Base-by-base conservation (phyloP, 805 yeast species). In the Kuraishia piskuri region DNA sequence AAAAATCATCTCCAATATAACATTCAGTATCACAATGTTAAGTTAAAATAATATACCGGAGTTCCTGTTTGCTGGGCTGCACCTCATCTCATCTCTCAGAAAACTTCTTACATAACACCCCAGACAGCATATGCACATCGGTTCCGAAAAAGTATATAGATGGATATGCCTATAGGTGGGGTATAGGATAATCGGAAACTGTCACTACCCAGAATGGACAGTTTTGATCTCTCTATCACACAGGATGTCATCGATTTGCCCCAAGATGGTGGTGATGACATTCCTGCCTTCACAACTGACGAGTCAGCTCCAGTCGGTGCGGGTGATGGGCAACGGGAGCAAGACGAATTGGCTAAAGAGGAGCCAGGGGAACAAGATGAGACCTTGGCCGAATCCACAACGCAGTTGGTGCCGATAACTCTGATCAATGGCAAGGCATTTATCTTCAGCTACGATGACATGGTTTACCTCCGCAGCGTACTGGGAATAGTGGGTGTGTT, bases 401-500 rank as follows among this genome's bases (percentile, higher is more conserved):
- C 22, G 17, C 31, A 22, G 7, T 7, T 48, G 50, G 22, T 48
- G 20, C 50, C 25, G 12, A 48, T 48, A 5, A 19, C 50, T 7
- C 20, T 48, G 50, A 23, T 48, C 8, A 17, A 19, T 14, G 37
- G 23, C 50, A 22, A 48, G 21, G 51, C 45, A 31, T 20, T 49
- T 10, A 26, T 49, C 9, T 49, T 49, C 51, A 49, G 12, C 10
- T 20, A 17, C 21, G 22, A 19, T 22, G 51, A 49, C 19, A 8
- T 47, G 25, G 20, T n/a, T 12, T n/a, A n/a, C 10, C 46, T 51
- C 7, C 40, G 50, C 12, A 31, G 40, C 17, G 26, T 14, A 14
- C 20, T 46, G 25, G 88, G 89, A 14, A 76, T 94, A 1, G 75
- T 83, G 22, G 99, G 99, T 0, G 80, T 85, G 1, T 71, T 92